Evolutionary conservation across 495 filamentous ascomycete genomes (phyloP).

Genomic region (Penicillium mononematosum): DNA sequence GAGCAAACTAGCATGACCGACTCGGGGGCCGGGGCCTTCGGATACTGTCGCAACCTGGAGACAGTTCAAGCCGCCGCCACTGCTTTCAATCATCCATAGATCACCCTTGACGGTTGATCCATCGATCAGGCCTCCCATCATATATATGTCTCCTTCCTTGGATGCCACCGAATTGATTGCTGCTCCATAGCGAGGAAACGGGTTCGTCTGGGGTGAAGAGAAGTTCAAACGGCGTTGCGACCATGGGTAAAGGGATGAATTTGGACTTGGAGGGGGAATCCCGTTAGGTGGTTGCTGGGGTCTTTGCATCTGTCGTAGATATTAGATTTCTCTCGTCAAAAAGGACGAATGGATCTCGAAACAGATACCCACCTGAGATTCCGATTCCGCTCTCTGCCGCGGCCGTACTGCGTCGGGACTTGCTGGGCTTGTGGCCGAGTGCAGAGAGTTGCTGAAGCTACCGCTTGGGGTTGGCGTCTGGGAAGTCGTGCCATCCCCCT

Average conservation of each 20-base stretch:
- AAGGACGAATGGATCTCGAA: background rate
- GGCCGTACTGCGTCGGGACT: conserved; percentile 53
- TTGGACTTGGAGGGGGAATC: conserved; percentile 43
- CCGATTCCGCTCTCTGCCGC: conserved; percentile 52
- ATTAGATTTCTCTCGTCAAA: background rate
- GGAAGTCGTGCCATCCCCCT: conserved; percentile 38
- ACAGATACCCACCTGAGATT: conserved; percentile 46
- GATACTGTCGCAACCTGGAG: conserved; percentile 88
- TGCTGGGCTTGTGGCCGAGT: conserved; percentile 48
- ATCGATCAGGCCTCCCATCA: conserved; percentile 96
- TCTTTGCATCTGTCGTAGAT: conserved; percentile 30
- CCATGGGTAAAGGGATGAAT: conserved; percentile 85
- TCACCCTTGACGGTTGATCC: conserved; percentile 94
- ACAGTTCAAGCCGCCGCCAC: conserved; percentile 76
- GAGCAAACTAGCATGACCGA: conserved; percentile 90
- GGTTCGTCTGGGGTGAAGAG: conserved; percentile 75
- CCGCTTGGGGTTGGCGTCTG: conserved; percentile 60
- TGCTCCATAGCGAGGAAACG: conserved; percentile 95
- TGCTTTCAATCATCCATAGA: conserved; percentile 95
- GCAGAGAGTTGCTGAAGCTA: conserved; percentile 65
- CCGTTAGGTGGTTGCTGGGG: conserved; percentile 36
- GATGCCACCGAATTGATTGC: conserved; percentile 90
- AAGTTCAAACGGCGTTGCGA: conserved; percentile 87
- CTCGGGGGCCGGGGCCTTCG: conserved; percentile 92
- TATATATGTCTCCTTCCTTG: conserved; percentile 95